Base-by-base conservation (phyloP, 352 stramenopile species). In the Elongisporangium prolatum region DNA sequence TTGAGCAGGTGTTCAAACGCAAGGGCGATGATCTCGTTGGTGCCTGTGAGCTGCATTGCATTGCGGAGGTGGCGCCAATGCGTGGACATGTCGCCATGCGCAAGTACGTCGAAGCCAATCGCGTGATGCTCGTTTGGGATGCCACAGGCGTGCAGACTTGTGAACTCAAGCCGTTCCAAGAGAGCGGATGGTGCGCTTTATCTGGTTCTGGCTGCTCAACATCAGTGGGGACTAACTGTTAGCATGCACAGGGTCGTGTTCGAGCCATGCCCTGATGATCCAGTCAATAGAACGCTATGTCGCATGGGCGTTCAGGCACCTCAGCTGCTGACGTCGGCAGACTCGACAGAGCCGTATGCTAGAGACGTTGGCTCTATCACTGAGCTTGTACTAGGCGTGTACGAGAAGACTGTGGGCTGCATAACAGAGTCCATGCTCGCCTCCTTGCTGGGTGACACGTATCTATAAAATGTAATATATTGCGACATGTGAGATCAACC, bases 91-190 rank as follows among this genome's bases (percentile, higher is more conserved):
- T 84, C 7, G 75, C 75, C 1, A 60, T 86, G 53, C 71, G 71
- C 11, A 57, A 69, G 11, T 86, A 73, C 50, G 53, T 71, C 17
- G 75, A 86, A 47, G 57, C 65, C n/a, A 63, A 79, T 21, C 69
- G 77, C n/a, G 57, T 84, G 17, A 80, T 69, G 17, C 81, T 74
- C 51, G 65, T 80, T 16, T 86, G 75, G 75, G 73, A 84, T 54
- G 81, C 66, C 44, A 50, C 70, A 6, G 75, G 67, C 9, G 21
- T 65, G 10, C 70, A 53, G 24, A 62, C 67, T 24, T 61, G 64
- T 28, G 64, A 68, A 0, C 28, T 57, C 1, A 69, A 76, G 21
- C 68, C 65, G 13, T 38, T 86, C 13, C 66, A 65, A 50, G 68
- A 83, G 40, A 86, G 75, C 69, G 73, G 73, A 71, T 86, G 73